Evolutionary conservation across 805 yeast species (phyloP).

Genomic region (Metschnikowia similis): DNA sequence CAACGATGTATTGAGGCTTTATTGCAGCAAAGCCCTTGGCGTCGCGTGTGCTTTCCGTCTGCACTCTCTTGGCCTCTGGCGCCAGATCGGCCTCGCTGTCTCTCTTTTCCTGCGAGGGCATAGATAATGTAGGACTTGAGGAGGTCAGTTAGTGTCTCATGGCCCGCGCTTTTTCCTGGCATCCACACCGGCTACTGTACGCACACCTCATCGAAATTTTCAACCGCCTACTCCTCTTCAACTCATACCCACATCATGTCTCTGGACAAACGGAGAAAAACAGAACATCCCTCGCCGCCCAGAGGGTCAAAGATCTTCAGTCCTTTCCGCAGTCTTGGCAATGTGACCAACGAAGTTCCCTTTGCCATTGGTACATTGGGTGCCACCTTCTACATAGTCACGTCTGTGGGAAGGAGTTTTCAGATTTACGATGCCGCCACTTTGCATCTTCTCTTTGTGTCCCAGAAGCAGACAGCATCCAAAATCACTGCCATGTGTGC

Average conservation of each 20-base stretch:
- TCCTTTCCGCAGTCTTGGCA: conserved; percentile 83
- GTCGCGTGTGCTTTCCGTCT: conserved; percentile 8
- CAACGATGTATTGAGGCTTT: conserved; percentile 63
- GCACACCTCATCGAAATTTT: conserved; percentile 13
- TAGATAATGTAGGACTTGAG: not conserved
- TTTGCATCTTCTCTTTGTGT: conserved; percentile 78
- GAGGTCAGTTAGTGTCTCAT: not conserved
- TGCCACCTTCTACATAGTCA: conserved; percentile 77
- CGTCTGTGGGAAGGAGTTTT: conserved; percentile 84
- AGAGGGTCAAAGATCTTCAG: conserved; percentile 54
- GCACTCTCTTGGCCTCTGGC: conserved; percentile 18
- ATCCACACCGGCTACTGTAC: conserved; percentile 3
- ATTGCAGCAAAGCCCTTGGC: conserved; percentile 69
- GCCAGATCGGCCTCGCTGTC: conserved; percentile 15
- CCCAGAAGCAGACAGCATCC: conserved; percentile 68
- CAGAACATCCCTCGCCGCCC: conserved; percentile 10
- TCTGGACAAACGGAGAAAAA: conserved; percentile 33
- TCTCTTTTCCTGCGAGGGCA: conserved; percentile 17
- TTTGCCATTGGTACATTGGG: conserved; percentile 89
- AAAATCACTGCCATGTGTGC: conserved; percentile 70
- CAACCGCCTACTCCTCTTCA: not conserved
- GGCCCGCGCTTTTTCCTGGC: conserved; percentile 5
- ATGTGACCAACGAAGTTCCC: conserved; percentile 82
- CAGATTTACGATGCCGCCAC: conserved; percentile 92
- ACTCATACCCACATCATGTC: conserved; percentile 4